A percentile compares a stretch with the other conserved stretches of the same genome.
These are phyloP conservation scores for Rhexocercosporidium sp. DNA, from an alignment of 2,329 filamentous ascomycete genomes.

Conservation along the genomic window DNA sequence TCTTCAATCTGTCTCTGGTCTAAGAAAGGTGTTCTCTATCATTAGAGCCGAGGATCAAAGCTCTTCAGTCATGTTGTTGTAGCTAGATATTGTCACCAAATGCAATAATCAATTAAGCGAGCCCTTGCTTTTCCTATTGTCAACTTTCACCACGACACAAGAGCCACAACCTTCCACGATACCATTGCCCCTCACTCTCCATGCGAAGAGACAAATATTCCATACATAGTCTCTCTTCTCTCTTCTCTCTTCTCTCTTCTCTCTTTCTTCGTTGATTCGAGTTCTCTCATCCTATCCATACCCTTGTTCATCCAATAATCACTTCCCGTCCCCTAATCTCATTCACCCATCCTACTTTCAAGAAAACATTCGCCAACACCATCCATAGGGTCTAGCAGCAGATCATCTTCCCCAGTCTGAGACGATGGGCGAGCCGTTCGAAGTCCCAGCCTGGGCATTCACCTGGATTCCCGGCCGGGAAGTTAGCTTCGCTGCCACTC, in stretches of 20 bases:
- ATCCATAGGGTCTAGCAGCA: background rate
- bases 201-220: background rate
- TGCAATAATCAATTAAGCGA: background rate
- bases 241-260: background rate
- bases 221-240: background rate
- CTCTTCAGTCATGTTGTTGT: background rate
- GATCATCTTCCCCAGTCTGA: background rate
- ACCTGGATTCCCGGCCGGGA: background rate
- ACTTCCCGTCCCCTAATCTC: background rate
- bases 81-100: background rate
- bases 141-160: background rate
- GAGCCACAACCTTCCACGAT: background rate
- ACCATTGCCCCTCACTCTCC: background rate
- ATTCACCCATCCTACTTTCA: background rate
- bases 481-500: background rate
- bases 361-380: background rate
- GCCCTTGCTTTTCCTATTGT: background rate
- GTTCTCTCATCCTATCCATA: slow-evolving; percentile 1
- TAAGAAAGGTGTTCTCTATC: background rate
- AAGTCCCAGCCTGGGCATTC: background rate
- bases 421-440: background rate
- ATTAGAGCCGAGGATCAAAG: background rate
- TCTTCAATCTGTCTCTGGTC: background rate
- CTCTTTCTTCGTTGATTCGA: slow-evolving; percentile 6
- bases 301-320: background rate